Evolutionary conservation across 345 rosid genomes (phyloP), one percentile per base, ranked within the genome.

Genomic region (Iberis pinnata): DNA sequence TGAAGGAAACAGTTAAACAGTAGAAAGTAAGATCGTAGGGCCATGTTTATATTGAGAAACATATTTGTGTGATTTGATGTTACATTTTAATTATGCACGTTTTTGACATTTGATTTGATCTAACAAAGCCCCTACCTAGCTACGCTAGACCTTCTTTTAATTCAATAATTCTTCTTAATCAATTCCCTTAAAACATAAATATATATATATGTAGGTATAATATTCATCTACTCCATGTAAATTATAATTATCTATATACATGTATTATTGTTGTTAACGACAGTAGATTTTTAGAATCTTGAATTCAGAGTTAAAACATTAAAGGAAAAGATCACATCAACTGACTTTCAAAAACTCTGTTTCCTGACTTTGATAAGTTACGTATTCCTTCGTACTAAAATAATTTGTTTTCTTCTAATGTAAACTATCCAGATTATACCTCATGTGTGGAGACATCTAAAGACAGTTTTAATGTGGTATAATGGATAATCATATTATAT

Each of bases 81-180:
- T 52, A 66, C 65, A 66, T 37, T 58, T 59, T 52, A 22, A 66
- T 66, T 50, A 50, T 58, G 59, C 64, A 44, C 47, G 20, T 66
- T 60, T 65, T 58, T 52, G 56, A 58, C 65, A 66, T 58, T 49
- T 66, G 70, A 66, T 66, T 58, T 66, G 70, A 66, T 66, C 43
- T 57, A 43, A 58, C 70, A 37, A 66, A 66, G 64, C 70, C 35
- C 49, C 60, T 66, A 58, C 65, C 54, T 66, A 38, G 42, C 53
- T 58, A 43, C 33, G 42, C 53, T 58, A 43, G 36, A 50, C 60
- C 47, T 51, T 36, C 29, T 44, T 51, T 19, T 45, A 56, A 18
- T 64, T 35, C 52, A n/a, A 32, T 15, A 37, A 37, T 52, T 43
- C 33, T 37, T 40, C 29, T 45, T 37, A 27, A 12, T 27, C 44